Conservation (phyloP, 192 early-diverging fungal genomes). For the Jimgerdemannia flammicorona region DNA sequence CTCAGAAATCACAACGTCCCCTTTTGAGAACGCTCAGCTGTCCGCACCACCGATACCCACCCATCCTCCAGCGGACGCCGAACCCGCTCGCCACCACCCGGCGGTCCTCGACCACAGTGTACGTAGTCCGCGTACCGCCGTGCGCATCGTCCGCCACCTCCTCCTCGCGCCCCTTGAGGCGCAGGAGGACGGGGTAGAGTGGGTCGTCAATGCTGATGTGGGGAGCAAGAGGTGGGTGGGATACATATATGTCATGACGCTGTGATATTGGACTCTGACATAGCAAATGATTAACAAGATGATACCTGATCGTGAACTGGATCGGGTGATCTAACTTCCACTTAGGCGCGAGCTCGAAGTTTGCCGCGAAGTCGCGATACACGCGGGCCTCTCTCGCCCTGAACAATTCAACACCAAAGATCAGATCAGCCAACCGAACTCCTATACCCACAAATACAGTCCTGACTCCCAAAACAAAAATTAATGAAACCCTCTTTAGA, state of each 20-base stretch:
- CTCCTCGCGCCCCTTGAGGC: neutral
- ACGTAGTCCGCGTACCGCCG: neutral
- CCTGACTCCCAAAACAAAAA: neutral
- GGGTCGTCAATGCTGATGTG: neutral
- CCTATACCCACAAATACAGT: neutral
- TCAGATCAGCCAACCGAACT: neutral
- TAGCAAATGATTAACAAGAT: too few species aligned
- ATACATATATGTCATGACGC: too few species aligned
- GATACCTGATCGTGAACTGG: neutral
- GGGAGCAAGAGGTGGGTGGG: too few species aligned
- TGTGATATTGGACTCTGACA: too few species aligned
- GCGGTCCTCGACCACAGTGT: neutral
- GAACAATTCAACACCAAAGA: neutral
- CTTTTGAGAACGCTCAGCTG: neutral
- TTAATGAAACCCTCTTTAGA: neutral
- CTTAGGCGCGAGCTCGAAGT: neutral
- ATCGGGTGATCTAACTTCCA: neutral
- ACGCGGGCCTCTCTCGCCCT: neutral
- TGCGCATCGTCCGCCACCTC: neutral
- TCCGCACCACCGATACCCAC: neutral
- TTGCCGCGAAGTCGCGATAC: neutral
- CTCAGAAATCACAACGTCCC: neutral
- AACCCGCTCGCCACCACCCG: neutral
- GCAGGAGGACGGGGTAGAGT: neutral
- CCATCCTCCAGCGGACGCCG: neutral